phyloP scores from a whole-genome alignment of 306 rosid species.

The Pueraria montana region DNA sequence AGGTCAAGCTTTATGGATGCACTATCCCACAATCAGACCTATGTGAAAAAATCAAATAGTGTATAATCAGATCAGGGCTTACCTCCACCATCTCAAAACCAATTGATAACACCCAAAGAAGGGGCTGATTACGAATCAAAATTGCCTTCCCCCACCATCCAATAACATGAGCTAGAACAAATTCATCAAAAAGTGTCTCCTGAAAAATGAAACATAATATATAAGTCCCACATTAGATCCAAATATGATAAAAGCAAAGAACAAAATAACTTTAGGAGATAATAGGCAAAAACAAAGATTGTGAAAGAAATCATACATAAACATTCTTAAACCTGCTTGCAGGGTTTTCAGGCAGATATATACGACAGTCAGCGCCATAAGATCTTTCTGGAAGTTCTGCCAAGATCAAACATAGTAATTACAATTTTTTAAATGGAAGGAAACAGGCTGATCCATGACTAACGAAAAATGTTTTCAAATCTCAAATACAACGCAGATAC shows the following conservation, averaged over 20 bases:
- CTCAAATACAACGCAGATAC: conserved; percentile 3
- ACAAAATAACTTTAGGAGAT: conserved; percentile 23
- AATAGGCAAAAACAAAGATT: conserved; percentile 47
- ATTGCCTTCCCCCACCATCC: conserved; percentile 99
- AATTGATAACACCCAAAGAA: conserved; percentile 92
- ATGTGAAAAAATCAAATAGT: not conserved
- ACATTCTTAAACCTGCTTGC: conserved; percentile 97
- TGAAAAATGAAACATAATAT: conserved; percentile 40
- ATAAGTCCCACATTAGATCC: conserved; percentile 43
- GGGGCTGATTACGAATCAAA: conserved; percentile 98
- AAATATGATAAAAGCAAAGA: conserved; percentile 3
- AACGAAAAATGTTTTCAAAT: conserved; percentile 18
- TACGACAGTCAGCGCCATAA: conserved; percentile 96
- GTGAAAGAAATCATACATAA: conserved; percentile 91
- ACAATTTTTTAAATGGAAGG: conserved; percentile 23
- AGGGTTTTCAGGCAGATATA: conserved; percentile 91
- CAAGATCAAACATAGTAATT: conserved; percentile 44
- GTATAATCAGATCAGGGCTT: conserved; percentile 36
- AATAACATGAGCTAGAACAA: conserved; percentile 94
- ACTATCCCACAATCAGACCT: conserved; percentile 5
- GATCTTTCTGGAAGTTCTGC: conserved; percentile 99
- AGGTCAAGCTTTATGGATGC: conserved; percentile 3
- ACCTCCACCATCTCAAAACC: conserved; percentile 99
- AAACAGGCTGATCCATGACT: conserved; percentile 1
- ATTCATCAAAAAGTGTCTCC: conserved; percentile 98